Base-by-base conservation (phyloP, 225 moss, liverwort and hornwort genomes). In the Antitrichia curtipendula region DNA sequence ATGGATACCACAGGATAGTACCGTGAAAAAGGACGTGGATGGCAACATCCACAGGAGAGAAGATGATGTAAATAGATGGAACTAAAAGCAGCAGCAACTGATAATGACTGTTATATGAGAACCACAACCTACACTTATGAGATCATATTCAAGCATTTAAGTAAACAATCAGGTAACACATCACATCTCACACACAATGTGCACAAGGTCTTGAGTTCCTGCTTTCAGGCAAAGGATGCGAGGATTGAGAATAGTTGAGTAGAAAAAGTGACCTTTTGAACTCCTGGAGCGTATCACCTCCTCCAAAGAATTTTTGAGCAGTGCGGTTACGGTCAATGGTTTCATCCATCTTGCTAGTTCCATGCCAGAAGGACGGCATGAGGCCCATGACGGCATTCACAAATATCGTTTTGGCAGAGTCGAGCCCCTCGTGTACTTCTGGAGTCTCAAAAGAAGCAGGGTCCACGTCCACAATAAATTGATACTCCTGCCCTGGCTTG, bases 351-450 rank as follows among this genome's bases (percentile, higher is more conserved):
- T 88, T 92, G 91, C 95, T 97, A 45, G 96, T 97, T 54, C 97
- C 96, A 70, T 97, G 87, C 94, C 94, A 95, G 86, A 97, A 96
- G 53, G 93, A 89, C 49, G 97, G 96, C 97, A 97, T 97, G 29
- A 96, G 91, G 65, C 96, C 97, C 96, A 97, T 96, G 41, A 97
- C 96, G 12, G 95, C 97, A 80, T 97, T 97, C 57, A 97, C 96
- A 84, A 95, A 96, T 59, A 97, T 91, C 16, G 96, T 97, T 85
- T 96, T 91, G 28, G 97, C 94, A 45, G 90, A 91, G 31, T 87
- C 90, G 5, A 97, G 81, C 38, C 91, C 91, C 28, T 90, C 68
- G 34, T 69, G 71, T 78, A 96, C 95, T 85, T 87, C 75, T 88
- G 90, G 87, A 47, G 89, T 83, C 62, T 96, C 93, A 84, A 97